These are phyloP conservation scores for Cytospora piceae DNA, from an alignment of 2,329 filamentous ascomycete species.

Conservation along the genomic window DNA sequence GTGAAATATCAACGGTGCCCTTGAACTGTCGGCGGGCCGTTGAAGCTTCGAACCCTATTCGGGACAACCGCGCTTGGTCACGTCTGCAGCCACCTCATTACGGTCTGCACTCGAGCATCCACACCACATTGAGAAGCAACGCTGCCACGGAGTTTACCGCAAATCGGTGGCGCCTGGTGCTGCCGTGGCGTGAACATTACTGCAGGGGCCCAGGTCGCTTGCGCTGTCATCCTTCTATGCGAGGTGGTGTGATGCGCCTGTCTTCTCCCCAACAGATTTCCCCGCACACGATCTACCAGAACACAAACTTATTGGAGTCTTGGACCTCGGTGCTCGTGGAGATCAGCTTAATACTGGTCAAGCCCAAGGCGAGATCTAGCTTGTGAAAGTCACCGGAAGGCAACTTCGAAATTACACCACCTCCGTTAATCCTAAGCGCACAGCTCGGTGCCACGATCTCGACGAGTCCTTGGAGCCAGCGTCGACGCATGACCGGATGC, in stretches of 20 bases:
- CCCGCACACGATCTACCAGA: constrained; percentile 7
- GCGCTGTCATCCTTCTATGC: background rate
- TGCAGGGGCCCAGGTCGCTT: background rate
- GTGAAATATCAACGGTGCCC: constrained; percentile 1
- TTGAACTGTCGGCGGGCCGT: background rate
- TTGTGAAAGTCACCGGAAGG: constrained; percentile 26
- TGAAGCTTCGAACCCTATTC: background rate
- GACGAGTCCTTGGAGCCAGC: background rate
- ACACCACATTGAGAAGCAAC: background rate
- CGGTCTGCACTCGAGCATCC: background rate
- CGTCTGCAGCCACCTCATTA: background rate
- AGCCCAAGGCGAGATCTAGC: constrained; percentile 19
- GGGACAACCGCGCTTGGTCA: background rate
- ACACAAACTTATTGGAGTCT: constrained; percentile 1
- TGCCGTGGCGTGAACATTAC: background rate
- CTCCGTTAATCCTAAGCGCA: constrained; percentile 1
- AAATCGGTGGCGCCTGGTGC: background rate
- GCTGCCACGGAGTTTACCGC: background rate
- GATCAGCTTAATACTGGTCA: constrained; percentile 24
- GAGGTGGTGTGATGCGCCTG: constrained; percentile 1
- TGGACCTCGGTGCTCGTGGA: constrained; percentile 26
- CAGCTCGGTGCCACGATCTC: constrained; percentile 2
- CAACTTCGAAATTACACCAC: constrained; percentile 3
- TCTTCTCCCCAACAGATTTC: constrained; percentile 17
- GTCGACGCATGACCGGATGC: constrained; percentile 1